Evolutionary conservation across 2,329 filamentous ascomycete species (phyloP).

Genomic region (Fonsecaea nubica): DNA sequence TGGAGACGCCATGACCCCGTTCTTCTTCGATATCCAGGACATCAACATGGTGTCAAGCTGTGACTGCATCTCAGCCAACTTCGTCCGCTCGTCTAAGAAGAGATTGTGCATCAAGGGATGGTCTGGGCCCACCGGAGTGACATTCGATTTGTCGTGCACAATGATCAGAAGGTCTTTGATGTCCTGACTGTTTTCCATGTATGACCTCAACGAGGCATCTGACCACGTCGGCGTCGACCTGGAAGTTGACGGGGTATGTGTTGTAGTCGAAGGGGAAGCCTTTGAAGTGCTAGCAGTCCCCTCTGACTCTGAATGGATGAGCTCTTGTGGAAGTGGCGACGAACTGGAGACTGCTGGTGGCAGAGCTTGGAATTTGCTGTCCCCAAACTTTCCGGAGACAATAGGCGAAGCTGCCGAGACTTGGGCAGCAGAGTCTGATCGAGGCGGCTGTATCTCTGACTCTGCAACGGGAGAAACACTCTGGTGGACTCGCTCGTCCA

Average conservation of each 20-base stretch:
- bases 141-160: constrained; percentile 88
- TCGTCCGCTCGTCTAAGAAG: constrained; percentile 86
- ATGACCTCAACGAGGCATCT: constrained; percentile 81
- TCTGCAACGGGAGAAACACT: constrained; percentile 32
- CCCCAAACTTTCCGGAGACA: constrained; percentile 66
- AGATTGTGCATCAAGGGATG: constrained; percentile 82
- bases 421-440: constrained; percentile 71
- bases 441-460: constrained; percentile 50
- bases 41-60: constrained; percentile 87
- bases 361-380: constrained; percentile 74
- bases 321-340: constrained; percentile 41
- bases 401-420: constrained; percentile 35
- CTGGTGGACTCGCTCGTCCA: constrained; percentile 25
- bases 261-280: constrained; percentile 50
- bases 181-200: constrained; percentile 87
- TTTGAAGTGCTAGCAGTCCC: constrained; percentile 43
- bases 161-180: constrained; percentile 89
- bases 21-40: constrained; percentile 70
- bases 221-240: constrained; percentile 75
- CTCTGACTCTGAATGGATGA: constrained; percentile 45
- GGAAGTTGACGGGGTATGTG: constrained; percentile 63
- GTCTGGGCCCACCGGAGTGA: constrained; percentile 78
- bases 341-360: constrained; percentile 48
- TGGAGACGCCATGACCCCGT: constrained; percentile 29
- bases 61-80: constrained; percentile 84